These are phyloP conservation scores for Arthrinium phaeospermum DNA, from an alignment of 2,329 filamentous ascomycete genomes.

Conservation along the genomic window DNA sequence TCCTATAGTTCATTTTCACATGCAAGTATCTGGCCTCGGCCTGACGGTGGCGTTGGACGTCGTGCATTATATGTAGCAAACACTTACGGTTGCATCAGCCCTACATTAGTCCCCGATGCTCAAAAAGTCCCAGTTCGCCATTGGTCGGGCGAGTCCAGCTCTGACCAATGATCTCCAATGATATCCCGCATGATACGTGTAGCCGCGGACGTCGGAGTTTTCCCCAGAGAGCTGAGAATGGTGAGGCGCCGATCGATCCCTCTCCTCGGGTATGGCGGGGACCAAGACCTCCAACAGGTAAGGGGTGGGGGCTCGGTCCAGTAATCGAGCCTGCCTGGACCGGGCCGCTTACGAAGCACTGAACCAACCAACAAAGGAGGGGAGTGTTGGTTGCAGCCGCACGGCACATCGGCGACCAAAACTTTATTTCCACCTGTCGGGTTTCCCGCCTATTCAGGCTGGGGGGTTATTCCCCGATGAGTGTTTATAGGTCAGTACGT, in stretches of 20 bases:
- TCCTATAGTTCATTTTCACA: background rate
- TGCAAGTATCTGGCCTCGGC: background rate
- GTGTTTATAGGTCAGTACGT: no score
- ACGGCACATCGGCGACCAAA: background rate
- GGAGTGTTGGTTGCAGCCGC: background rate
- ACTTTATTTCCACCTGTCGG: background rate
- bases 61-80: background rate
- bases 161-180: background rate
- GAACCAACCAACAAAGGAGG: background rate
- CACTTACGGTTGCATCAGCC: background rate
- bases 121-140: background rate
- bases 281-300: background rate
- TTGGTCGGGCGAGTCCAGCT: background rate
- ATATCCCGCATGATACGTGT: background rate
- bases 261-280: no score
- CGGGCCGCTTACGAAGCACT: background rate
- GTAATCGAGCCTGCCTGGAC: background rate
- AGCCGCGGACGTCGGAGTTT: background rate
- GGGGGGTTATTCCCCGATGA: no score
- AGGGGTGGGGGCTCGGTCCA: background rate
- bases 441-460: background rate
- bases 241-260: background rate
- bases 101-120: background rate
- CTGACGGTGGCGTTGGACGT: background rate
- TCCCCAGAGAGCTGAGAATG: background rate